phyloP scores from a whole-genome alignment of 306 rosid genomes.

The Pachyrhizus erosus region DNA sequence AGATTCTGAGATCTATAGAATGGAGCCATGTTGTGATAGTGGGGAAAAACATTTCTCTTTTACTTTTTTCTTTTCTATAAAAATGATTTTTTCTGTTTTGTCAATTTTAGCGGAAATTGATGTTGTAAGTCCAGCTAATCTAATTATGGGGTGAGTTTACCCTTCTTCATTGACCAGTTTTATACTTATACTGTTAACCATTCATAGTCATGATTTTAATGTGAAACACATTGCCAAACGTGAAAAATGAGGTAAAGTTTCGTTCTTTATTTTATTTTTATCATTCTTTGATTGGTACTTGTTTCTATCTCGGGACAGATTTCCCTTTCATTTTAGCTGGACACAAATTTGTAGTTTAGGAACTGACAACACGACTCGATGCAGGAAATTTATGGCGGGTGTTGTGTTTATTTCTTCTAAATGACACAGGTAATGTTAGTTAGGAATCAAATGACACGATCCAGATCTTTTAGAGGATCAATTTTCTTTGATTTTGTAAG shows the following conservation, averaged over 20 bases:
- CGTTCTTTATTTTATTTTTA: background rate
- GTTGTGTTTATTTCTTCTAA: background rate
- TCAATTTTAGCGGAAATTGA: slow-evolving; percentile 54
- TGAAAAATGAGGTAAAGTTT: slow-evolving; percentile 48
- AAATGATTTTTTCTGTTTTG: slow-evolving; percentile 36
- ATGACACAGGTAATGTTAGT: background rate
- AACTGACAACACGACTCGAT: background rate
- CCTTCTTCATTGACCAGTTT: slow-evolving; percentile 47
- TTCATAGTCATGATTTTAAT: slow-evolving; percentile 46
- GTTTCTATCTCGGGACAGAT: background rate
- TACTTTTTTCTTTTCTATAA: slow-evolving; percentile 52
- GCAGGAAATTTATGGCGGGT: background rate
- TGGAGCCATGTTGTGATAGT: slow-evolving; percentile 34
- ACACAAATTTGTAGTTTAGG: background rate
- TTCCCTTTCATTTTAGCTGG: background rate
- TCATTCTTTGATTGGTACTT: slow-evolving; percentile 3
- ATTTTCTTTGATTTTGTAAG: background rate
- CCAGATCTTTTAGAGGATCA: background rate
- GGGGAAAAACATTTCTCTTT: slow-evolving; percentile 36
- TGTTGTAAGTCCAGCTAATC: slow-evolving; percentile 81
- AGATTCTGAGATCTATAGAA: slow-evolving; percentile 71
- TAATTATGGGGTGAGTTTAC: slow-evolving; percentile 66
- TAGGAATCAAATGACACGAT: background rate
- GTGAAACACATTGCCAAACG: slow-evolving; percentile 47
- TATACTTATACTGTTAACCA: slow-evolving; percentile 34